Percentiles rank a stretch among this genome's conserved stretches.
Evolutionary conservation across 2,329 filamentous ascomycete species (phyloP).

Genomic region (Hypoxylon sp.): DNA sequence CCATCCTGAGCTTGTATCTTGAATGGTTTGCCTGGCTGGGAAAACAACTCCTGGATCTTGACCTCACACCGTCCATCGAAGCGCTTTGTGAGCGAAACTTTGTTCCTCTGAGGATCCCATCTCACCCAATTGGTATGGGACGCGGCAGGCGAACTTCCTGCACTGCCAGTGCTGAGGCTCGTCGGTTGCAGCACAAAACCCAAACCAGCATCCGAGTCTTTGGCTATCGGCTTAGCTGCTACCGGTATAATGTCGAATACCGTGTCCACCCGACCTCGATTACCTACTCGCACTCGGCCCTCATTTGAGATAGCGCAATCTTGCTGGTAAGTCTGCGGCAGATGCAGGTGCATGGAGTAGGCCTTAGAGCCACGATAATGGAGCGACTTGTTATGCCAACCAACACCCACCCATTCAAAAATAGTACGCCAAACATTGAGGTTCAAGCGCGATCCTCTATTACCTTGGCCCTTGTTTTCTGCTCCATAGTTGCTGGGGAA

Average conservation of each 20-base stretch:
- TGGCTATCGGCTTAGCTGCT: slow-evolving; percentile 13
- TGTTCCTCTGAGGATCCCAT: slow-evolving; percentile 24
- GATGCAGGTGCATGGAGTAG: slow-evolving; percentile 30
- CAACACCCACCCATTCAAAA: slow-evolving; percentile 29
- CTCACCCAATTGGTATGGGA: slow-evolving; percentile 16
- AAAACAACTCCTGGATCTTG: slow-evolving; percentile 18
- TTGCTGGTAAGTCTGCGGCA: neutral
- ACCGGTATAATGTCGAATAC: slow-evolving; percentile 33
- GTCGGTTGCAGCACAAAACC: slow-evolving; percentile 17
- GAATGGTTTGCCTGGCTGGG: slow-evolving; percentile 22
- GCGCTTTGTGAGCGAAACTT: slow-evolving; percentile 9
- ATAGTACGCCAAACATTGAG: slow-evolving; percentile 25
- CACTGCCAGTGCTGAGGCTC: neutral
- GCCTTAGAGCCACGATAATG: slow-evolving; percentile 22
- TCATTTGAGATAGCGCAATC: neutral
- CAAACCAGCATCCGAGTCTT: slow-evolving; percentile 22
- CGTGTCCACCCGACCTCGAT: slow-evolving; percentile 24
- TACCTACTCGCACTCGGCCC: slow-evolving; percentile 30
- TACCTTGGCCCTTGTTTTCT: slow-evolving; percentile 10
- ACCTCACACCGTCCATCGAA: slow-evolving; percentile 34
- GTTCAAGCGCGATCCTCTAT: slow-evolving; percentile 28
- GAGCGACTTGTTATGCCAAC: slow-evolving; percentile 33
- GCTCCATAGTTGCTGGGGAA: slow-evolving; percentile 28
- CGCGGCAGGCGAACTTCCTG: too few species aligned
- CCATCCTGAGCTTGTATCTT: slow-evolving; percentile 17